These are phyloP conservation scores for Ceratocystis cubensis DNA, from an alignment of 2,329 filamentous ascomycete genomes.

Conservation along the genomic window DNA sequence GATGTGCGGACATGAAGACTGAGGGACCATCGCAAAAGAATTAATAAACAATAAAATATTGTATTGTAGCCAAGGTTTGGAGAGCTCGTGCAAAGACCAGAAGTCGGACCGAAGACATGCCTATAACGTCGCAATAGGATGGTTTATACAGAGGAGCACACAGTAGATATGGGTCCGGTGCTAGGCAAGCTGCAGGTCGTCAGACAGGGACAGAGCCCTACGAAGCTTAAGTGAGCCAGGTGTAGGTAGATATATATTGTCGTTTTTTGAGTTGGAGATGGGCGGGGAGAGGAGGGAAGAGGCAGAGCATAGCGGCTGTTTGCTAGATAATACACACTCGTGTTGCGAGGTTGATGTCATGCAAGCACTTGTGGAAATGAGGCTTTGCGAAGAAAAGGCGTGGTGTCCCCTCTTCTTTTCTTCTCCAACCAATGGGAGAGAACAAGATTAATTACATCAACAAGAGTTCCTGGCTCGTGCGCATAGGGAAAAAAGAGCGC, in stretches of 20 bases:
- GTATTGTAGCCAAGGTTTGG: not conserved
- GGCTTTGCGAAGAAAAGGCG: not conserved
- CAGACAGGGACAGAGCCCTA: not conserved
- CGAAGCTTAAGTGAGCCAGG: not conserved
- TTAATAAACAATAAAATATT: not conserved
- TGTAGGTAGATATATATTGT: no score
- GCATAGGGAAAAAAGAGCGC: not conserved
- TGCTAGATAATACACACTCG: not conserved
- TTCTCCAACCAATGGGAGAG: not conserved
- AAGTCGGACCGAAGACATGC: slow-evolving; percentile 7
- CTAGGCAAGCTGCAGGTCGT: not conserved
- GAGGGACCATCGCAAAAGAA: not conserved
- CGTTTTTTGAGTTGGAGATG: not conserved
- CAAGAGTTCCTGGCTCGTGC: slow-evolving; percentile 9
- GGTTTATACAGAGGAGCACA: not conserved
- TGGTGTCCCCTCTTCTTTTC: not conserved
- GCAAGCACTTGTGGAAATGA: not conserved
- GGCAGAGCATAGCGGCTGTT: not conserved
- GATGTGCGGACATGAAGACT: not conserved
- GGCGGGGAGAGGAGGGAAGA: not conserved
- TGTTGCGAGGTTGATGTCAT: not conserved
- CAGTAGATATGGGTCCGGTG: not conserved
- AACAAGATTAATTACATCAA: not conserved
- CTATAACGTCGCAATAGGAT: not conserved
- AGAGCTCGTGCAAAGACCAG: slow-evolving; percentile 5